A percentile compares a stretch with the other conserved stretches of the same genome.
Evolutionary conservation across 129 eudicot species (phyloP).

Genomic region (Flaveria robusta): DNA sequence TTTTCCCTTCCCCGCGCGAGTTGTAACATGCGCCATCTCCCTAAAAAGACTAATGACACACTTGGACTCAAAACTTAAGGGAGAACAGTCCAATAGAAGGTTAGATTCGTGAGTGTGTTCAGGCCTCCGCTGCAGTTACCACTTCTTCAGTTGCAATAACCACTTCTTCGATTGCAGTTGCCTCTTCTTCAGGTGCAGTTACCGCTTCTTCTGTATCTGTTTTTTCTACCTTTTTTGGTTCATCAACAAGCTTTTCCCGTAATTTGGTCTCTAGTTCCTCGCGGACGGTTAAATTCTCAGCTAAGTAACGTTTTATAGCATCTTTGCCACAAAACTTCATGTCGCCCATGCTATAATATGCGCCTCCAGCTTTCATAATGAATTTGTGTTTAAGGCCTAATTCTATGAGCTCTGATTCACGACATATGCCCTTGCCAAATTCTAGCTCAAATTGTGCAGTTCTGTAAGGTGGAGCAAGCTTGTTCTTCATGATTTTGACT

Average conservation of each 20-base stretch:
- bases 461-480: constrained; percentile 95
- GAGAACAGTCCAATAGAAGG: background rate
- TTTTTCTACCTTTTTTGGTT: constrained; percentile 35
- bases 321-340: constrained; percentile 59
- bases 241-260: constrained; percentile 59
- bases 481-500: constrained; percentile 89
- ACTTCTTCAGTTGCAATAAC: constrained; percentile 45
- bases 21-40: constrained; percentile 16
- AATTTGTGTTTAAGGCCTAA: constrained; percentile 80
- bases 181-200: constrained; percentile 49
- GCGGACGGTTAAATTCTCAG: constrained; percentile 40
- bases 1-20: constrained; percentile 10
- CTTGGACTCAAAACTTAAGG: background rate
- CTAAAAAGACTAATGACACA: constrained; percentile 4
- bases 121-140: constrained; percentile 60
- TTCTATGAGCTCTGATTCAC: constrained; percentile 73
- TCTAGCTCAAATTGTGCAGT: constrained; percentile 85
- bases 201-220: constrained; percentile 52
- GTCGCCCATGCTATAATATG: constrained; percentile 46
- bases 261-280: constrained; percentile 68
- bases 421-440: constrained; percentile 89
- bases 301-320: constrained; percentile 52
- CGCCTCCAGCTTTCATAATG: constrained; percentile 52
- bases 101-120: constrained; percentile 22
- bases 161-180: constrained; percentile 50